Percentiles rank a stretch among this genome's conserved stretches.
Conservation (phyloP, 768 basidiomycete species). For the Trametes cubensis region DNA sequence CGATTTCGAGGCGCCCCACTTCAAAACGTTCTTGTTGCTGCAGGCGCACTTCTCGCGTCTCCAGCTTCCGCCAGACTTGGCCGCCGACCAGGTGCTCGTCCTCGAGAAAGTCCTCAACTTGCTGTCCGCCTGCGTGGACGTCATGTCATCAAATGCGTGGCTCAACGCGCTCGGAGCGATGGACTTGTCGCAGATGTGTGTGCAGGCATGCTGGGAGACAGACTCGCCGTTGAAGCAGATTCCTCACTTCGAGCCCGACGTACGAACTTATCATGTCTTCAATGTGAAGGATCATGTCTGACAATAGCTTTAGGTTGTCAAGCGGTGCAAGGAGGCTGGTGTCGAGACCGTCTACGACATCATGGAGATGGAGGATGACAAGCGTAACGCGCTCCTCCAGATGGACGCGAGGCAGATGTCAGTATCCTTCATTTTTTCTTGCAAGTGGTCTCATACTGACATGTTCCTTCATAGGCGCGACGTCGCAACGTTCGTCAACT, state of each 20-base stretch:
- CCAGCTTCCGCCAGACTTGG: slow-evolving; percentile 89
- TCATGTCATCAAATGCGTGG: slow-evolving; percentile 97
- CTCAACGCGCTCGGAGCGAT: slow-evolving; percentile 93
- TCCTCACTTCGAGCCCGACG: slow-evolving; percentile 92
- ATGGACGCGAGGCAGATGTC: slow-evolving; percentile 89
- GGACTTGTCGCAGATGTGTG: slow-evolving; percentile 99
- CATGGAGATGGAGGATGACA: slow-evolving; percentile 97
- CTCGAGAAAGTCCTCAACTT: slow-evolving; percentile 90
- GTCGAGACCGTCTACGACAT: slow-evolving; percentile 94
- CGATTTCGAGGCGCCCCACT: slow-evolving; percentile 94
- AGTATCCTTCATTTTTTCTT: slow-evolving; percentile 35
- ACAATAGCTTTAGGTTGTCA: slow-evolving; percentile 57
- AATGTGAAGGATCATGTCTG: not conserved
- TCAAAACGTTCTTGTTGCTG: slow-evolving; percentile 96
- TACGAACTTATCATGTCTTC: slow-evolving; percentile 37
- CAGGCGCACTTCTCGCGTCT: slow-evolving; percentile 97
- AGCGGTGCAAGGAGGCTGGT: slow-evolving; percentile 79
- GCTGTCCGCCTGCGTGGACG: slow-evolving; percentile 93
- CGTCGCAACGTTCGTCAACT: slow-evolving; percentile 94
- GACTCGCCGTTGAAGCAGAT: slow-evolving; percentile 96
- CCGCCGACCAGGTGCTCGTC: slow-evolving; percentile 86
- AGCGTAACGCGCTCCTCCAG: slow-evolving; percentile 76
- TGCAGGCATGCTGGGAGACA: slow-evolving; percentile 96
- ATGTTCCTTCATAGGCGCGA: slow-evolving; percentile 64
- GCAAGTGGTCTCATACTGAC: slow-evolving; percentile 21